phyloP scores from a whole-genome alignment of 2,329 filamentous ascomycete species.

The Xylaria sp. region DNA sequence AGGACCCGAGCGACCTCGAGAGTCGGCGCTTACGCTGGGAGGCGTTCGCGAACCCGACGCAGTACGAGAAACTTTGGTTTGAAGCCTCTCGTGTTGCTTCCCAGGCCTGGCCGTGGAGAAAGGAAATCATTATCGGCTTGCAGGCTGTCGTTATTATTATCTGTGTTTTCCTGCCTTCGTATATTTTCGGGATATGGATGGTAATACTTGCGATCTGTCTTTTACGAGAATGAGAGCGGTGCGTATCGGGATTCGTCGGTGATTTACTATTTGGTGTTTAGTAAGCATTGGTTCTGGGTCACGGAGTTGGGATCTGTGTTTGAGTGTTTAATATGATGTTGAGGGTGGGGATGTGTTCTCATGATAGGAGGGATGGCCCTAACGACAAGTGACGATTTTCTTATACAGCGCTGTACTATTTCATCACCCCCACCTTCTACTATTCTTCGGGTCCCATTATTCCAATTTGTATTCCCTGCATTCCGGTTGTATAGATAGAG shows the following conservation, averaged over 20 bases:
- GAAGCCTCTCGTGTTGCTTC: background rate
- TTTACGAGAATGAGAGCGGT: no score
- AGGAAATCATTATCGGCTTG: background rate
- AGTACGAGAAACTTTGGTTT: conserved; percentile 1
- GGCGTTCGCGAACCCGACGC: conserved; percentile 8
- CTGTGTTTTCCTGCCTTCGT: background rate
- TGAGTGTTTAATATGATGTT: background rate
- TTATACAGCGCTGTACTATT: no score
- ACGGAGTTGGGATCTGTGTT: background rate
- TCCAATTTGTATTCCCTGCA: no score
- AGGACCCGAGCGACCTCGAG: background rate
- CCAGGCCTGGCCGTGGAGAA: conserved; percentile 2
- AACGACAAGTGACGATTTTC: no score
- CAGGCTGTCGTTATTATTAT: background rate
- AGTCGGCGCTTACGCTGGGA: conserved; percentile 15
- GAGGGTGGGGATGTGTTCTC: background rate
- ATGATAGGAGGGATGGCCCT: no score
- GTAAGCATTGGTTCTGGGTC: background rate
- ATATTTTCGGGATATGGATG: background rate
- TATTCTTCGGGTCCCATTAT: no score
- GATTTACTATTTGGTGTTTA: background rate
- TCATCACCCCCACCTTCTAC: no score
- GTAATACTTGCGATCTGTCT: background rate
- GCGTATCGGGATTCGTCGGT: background rate
- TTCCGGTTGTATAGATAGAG: no score